These are phyloP conservation scores for Leccinellum rugosiceps DNA, from an alignment of 768 basidiomycete genomes.

Conservation along the genomic window DNA sequence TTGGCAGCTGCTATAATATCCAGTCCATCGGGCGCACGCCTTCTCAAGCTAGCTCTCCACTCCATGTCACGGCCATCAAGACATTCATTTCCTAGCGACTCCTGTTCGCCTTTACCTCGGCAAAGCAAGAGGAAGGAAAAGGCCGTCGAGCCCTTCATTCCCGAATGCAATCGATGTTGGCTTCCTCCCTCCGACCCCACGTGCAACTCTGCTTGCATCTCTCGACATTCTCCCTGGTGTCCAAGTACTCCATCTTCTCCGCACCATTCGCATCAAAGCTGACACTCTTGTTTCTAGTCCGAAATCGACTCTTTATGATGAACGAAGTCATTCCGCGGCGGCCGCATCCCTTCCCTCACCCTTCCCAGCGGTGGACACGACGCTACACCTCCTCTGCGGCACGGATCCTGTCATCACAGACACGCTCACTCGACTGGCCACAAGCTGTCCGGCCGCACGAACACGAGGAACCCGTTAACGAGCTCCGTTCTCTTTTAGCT, in stretches of 20 bases:
- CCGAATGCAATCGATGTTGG: conserved; percentile 30
- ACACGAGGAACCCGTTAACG: conserved; percentile 4
- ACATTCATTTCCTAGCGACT: conserved; percentile 40
- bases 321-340: conserved; percentile 33
- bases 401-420: conserved; percentile 12
- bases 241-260: conserved; percentile 35
- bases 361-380: conserved; percentile 19
- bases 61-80: conserved; percentile 31
- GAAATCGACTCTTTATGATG: conserved; percentile 37
- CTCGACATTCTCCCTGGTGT: conserved; percentile 47
- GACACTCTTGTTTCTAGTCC: conserved; percentile 19
- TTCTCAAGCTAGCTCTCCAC: conserved; percentile 28
- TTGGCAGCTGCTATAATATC: conserved; percentile 49
- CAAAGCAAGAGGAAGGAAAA: conserved; percentile 54
- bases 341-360: conserved; percentile 10
- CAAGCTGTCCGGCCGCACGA: conserved; percentile 4
- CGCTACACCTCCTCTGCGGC: conserved; percentile 24
- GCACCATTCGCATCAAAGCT: conserved; percentile 1
- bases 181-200: conserved; percentile 6
- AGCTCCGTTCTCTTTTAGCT: conserved; percentile 21
- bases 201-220: conserved; percentile 46
- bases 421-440: conserved; percentile 7
- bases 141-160: conserved; percentile 28
- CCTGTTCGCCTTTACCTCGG: conserved; percentile 54
- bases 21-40: conserved; percentile 30